Conservation (phyloP, 2,329 filamentous ascomycete species). For the Boeremia lycopersici region DNA sequence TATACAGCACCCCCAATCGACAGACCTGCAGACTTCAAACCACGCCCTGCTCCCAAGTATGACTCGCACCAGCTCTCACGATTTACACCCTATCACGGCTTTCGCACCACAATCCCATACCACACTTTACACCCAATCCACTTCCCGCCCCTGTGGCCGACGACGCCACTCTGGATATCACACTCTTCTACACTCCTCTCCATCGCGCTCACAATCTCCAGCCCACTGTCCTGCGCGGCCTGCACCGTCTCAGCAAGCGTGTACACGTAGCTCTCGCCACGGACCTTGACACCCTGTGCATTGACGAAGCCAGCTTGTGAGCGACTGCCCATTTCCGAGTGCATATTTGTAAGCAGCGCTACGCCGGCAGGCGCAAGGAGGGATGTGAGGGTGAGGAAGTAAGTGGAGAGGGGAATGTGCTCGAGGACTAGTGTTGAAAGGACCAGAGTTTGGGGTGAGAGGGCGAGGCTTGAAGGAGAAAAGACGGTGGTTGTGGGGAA, state of each 20-base stretch:
- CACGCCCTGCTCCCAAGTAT: too few species aligned
- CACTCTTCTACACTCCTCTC: conserved; percentile 40
- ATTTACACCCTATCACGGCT: conserved; percentile 3
- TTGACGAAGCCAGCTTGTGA: conserved; percentile 69
- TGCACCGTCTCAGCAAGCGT: conserved; percentile 57
- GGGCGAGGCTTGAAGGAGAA: conserved; percentile 2
- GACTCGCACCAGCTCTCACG: background rate
- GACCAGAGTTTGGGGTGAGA: conserved; percentile 51
- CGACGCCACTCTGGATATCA: conserved; percentile 38
- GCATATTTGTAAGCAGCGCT: conserved; percentile 71
- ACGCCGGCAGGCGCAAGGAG: conserved; percentile 55
- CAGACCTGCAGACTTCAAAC: too few species aligned
- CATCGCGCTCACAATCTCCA: conserved; percentile 34
- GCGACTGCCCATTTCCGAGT: conserved; percentile 65
- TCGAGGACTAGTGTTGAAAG: conserved; percentile 69
- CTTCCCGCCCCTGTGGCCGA: conserved; percentile 46
- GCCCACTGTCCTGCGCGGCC: conserved; percentile 50
- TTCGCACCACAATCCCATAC: conserved; percentile 47
- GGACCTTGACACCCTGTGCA: conserved; percentile 59
- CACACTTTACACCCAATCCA: conserved; percentile 51
- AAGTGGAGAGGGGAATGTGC: conserved; percentile 60
- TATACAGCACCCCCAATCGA: too few species aligned
- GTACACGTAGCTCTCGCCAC: conserved; percentile 65
- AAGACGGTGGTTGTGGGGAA: conserved; percentile 24
- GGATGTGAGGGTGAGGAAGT: conserved; percentile 56